Evolutionary conservation across 805 yeast species (phyloP).

Genomic region (Ogataea wickerhamii): DNA sequence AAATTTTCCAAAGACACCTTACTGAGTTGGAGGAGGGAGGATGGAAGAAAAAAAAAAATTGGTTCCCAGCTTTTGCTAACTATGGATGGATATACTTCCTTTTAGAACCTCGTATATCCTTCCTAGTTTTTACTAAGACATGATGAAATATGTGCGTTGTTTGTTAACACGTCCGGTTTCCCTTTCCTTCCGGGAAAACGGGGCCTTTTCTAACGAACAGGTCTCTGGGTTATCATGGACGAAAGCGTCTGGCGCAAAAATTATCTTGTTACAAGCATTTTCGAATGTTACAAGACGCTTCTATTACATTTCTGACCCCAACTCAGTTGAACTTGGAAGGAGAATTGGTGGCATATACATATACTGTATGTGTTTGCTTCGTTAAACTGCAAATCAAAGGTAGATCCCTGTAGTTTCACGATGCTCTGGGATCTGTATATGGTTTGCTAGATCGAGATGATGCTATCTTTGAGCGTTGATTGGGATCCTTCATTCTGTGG

Average conservation of each 20-base stretch:
- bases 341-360: conserved; percentile 1
- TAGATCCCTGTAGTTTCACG: conserved; percentile 11
- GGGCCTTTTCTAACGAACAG: conserved; percentile 14
- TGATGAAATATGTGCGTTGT: conserved; percentile 61
- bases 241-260: conserved; percentile 34
- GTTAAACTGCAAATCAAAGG: conserved; percentile 24
- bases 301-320: conserved; percentile 32
- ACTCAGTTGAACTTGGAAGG: conserved; percentile 6
- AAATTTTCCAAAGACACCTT: no score
- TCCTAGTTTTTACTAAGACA: conserved; percentile 60
- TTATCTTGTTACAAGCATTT: conserved; percentile 31
- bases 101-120: conserved; percentile 45
- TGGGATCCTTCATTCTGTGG: no score
- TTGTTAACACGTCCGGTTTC: conserved; percentile 34
- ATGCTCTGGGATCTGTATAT: conserved; percentile 22
- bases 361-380: neutral
- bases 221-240: conserved; percentile 28
- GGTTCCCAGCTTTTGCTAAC: no score
- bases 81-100: no score
- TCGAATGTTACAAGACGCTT: conserved; percentile 27
- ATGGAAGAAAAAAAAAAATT: no score
- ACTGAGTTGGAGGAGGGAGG: no score
- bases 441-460: conserved; percentile 22
- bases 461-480: neutral
- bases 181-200: conserved; percentile 20